Evolutionary conservation across 495 filamentous ascomycete genomes (phyloP).

Genomic region (Tuber borchii): DNA sequence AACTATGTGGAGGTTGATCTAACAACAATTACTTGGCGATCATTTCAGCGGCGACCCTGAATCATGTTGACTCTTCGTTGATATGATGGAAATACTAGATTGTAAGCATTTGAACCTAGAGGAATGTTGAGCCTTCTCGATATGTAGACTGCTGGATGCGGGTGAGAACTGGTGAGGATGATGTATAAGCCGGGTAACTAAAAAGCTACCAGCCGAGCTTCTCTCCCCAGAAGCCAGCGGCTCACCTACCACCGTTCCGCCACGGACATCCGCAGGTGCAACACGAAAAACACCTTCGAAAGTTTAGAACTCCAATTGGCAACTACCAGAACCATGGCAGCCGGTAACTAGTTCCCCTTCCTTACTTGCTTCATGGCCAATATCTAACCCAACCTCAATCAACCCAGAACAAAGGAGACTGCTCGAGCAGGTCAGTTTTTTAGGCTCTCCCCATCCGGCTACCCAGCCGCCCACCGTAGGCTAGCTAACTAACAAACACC

Average conservation of each 20-base stretch:
- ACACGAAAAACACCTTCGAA: background rate
- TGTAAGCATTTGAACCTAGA: background rate
- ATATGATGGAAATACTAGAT: background rate
- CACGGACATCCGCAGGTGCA: background rate
- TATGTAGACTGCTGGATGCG: background rate
- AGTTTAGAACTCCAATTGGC: background rate
- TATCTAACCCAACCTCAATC: conserved; percentile 18
- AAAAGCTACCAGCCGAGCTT: background rate
- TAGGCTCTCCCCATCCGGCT: background rate
- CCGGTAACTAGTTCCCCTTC: conserved; percentile 16
- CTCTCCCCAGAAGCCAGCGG: background rate
- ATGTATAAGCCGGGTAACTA: background rate
- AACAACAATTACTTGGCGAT: background rate
- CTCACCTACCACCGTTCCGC: background rate
- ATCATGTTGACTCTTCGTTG: background rate
- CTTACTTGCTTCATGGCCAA: background rate
- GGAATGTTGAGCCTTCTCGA: background rate
- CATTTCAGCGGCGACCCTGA: background rate
- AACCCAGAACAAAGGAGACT: conserved; percentile 39
- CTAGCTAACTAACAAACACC: conserved; percentile 7
- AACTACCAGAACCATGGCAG: conserved; percentile 20
- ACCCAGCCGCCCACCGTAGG: background rate
- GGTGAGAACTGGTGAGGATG: background rate
- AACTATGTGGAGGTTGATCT: background rate
- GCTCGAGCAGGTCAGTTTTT: conserved; percentile 35